These are phyloP conservation scores for Stylonectria norvegica DNA, from an alignment of 2,329 filamentous ascomycete species.

Conservation along the genomic window DNA sequence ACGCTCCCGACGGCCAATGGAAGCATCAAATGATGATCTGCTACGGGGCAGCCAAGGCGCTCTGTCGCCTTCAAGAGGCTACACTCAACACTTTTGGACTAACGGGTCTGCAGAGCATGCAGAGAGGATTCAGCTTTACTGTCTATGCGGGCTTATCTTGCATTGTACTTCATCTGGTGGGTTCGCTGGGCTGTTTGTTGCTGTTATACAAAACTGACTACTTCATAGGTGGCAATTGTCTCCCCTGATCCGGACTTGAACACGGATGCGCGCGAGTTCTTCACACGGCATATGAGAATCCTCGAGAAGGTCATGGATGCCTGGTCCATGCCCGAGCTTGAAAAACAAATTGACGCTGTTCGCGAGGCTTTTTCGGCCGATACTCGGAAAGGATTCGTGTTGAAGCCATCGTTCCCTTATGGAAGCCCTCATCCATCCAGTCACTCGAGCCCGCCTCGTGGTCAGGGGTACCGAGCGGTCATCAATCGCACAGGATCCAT, in stretches of 20 bases:
- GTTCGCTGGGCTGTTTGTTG: slow-evolving; percentile 37
- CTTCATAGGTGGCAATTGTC: slow-evolving; percentile 76
- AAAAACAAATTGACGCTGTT: slow-evolving; percentile 83
- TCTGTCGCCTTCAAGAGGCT: slow-evolving; percentile 84
- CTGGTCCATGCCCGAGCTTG: slow-evolving; percentile 87
- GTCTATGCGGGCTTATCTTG: slow-evolving; percentile 91
- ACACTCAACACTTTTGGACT: slow-evolving; percentile 74
- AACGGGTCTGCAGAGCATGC: slow-evolving; percentile 83
- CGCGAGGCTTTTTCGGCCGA: slow-evolving; percentile 90
- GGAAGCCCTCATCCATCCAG: slow-evolving; percentile 68
- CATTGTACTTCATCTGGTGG: slow-evolving; percentile 87
- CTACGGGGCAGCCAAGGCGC: slow-evolving; percentile 76
- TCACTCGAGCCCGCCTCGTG: slow-evolving; percentile 60
- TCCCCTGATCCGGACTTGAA: slow-evolving; percentile 90
- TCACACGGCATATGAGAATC: slow-evolving; percentile 90
- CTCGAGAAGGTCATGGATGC: slow-evolving; percentile 78
- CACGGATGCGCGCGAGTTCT: slow-evolving; percentile 79
- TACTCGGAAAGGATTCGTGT: slow-evolving; percentile 75
- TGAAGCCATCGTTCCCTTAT: slow-evolving; percentile 85
- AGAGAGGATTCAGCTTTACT: slow-evolving; percentile 88
- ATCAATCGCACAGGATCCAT: slow-evolving; percentile 47
- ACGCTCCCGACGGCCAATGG: slow-evolving; percentile 69
- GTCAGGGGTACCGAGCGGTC: slow-evolving; percentile 47
- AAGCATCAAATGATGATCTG: slow-evolving; percentile 84
- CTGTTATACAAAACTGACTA: slow-evolving; percentile 4